Evolutionary conservation across 2,329 filamentous ascomycete genomes (phyloP).

Genomic region (Nannizziopsis arthrosporioides): DNA sequence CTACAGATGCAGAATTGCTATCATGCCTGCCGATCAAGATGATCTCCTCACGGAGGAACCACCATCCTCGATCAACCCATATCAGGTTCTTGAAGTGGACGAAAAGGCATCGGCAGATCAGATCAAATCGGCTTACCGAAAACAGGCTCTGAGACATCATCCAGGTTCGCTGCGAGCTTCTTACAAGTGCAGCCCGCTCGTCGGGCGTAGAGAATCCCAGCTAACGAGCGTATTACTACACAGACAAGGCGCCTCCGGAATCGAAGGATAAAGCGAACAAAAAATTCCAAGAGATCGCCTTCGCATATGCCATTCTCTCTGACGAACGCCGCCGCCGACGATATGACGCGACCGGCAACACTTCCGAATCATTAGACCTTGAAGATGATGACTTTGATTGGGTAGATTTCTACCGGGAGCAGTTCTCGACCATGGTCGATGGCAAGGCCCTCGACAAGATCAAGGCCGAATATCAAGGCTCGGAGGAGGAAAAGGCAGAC

Average conservation of each 20-base stretch:
- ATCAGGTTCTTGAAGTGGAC: slow-evolving; percentile 62
- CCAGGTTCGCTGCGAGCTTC: slow-evolving; percentile 47
- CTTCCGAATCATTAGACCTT: slow-evolving; percentile 61
- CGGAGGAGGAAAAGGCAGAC: slow-evolving; percentile 72
- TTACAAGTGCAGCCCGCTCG: not conserved
- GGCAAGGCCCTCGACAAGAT: slow-evolving; percentile 64
- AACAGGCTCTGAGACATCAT: slow-evolving; percentile 76
- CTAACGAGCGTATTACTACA: not conserved
- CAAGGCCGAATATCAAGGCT: slow-evolving; percentile 66
- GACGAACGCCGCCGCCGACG: slow-evolving; percentile 67
- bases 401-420: slow-evolving; percentile 76
- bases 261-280: slow-evolving; percentile 61
- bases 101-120: slow-evolving; percentile 62
- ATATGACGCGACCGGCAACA: slow-evolving; percentile 85
- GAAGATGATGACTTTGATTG: slow-evolving; percentile 73
- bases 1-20: not conserved
- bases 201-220: not conserved
- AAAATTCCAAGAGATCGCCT: slow-evolving; percentile 80
- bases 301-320: slow-evolving; percentile 87
- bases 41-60: slow-evolving; percentile 47
- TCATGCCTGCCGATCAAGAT: slow-evolving; percentile 28
- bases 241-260: slow-evolving; percentile 63
- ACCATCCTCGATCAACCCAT: slow-evolving; percentile 62
- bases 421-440: slow-evolving; percentile 67
- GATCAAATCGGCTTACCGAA: slow-evolving; percentile 84